Percentiles rank a stretch among this genome's conserved stretches.
phyloP scores from a whole-genome alignment of 257 asterid species.

The Salvia rosmarinus region DNA sequence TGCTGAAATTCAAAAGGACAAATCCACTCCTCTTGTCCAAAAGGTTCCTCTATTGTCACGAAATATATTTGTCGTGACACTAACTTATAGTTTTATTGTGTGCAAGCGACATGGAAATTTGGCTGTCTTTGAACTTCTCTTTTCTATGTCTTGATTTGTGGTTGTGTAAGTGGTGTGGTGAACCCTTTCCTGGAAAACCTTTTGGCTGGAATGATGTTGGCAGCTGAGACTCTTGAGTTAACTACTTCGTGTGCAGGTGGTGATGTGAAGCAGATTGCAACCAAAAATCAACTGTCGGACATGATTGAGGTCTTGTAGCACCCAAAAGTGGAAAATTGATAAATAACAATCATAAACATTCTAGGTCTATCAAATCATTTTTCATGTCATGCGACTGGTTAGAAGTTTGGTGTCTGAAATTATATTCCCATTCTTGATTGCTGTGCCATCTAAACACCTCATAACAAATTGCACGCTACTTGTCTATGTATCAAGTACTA shows the following conservation, averaged over 20 bases:
- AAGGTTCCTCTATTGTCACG: constrained; percentile 60
- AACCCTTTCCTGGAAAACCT: constrained; percentile 15
- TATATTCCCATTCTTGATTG: constrained; percentile 1
- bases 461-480: background rate
- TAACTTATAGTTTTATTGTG: constrained; percentile 19
- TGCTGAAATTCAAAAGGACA: constrained; percentile 90
- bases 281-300: constrained; percentile 56
- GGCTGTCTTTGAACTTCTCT: constrained; percentile 5
- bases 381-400: no score
- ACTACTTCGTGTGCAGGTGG: constrained; percentile 75
- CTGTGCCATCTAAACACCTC: background rate
- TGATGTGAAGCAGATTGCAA: constrained; percentile 69
- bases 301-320: constrained; percentile 69
- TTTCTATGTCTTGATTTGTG: constrained; percentile 16
- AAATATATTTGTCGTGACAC: constrained; percentile 37
- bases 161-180: constrained; percentile 30
- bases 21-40: constrained; percentile 75
- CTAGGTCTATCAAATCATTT: constrained; percentile 29
- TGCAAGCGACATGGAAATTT: constrained; percentile 21
- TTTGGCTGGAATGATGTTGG: constrained; percentile 33
- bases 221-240: constrained; percentile 47
- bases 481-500: background rate
- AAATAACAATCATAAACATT: constrained; percentile 4
- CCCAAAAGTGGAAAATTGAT: constrained; percentile 32
- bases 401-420: no score